These are phyloP conservation scores for Podaxis mareebaensis DNA, from an alignment of 768 basidiomycete genomes.

Conservation along the genomic window DNA sequence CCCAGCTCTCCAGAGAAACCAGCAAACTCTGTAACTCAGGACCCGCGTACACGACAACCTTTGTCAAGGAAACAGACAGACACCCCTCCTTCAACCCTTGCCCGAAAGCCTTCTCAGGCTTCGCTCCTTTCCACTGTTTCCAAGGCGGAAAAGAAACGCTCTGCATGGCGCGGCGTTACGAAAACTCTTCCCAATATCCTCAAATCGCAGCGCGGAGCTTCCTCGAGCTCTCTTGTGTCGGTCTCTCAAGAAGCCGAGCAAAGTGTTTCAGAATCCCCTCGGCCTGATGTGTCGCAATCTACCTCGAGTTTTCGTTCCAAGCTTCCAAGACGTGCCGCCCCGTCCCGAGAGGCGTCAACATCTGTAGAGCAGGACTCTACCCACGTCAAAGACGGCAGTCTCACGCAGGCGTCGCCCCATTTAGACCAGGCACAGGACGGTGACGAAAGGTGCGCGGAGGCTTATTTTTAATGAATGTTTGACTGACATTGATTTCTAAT, in stretches of 20 bases:
- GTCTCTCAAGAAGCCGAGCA: background rate
- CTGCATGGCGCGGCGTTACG: slow-evolving; percentile 8
- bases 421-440: background rate
- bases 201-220: slow-evolving; percentile 9
- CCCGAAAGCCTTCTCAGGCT: slow-evolving; percentile 7
- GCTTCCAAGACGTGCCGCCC: slow-evolving; percentile 2
- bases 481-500: too few relatives aligned
- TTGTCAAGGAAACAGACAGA: background rate
- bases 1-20: background rate
- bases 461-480: too few relatives aligned
- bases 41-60: background rate
- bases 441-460: background rate
- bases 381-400: background rate
- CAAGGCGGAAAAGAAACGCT: slow-evolving; percentile 5
- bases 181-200: slow-evolving; percentile 1
- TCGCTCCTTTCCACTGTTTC: slow-evolving; percentile 6
- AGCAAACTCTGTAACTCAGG: background rate
- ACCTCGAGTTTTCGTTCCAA: background rate
- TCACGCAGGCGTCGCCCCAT: background rate
- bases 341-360: background rate
- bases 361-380: background rate
- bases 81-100: background rate
- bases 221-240: background rate
- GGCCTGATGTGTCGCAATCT: background rate
- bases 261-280: background rate